A percentile compares a stretch with the other conserved stretches of the same genome.
Conservation (phyloP, 108 stramenopile genomes). For the Cyclotella sp. region DNA sequence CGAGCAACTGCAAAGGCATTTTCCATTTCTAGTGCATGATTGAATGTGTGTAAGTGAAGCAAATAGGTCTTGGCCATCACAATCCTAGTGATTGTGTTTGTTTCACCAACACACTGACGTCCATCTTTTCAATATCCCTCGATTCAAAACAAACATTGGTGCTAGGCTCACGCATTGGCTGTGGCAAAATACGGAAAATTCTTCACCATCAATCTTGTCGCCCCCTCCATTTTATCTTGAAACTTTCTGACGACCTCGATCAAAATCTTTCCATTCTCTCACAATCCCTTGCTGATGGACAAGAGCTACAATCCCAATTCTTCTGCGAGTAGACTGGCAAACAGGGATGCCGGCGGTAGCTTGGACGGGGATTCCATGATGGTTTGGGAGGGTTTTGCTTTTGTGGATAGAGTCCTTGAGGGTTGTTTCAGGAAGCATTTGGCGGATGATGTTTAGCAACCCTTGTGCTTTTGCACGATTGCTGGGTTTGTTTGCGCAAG, state of each 20-base stretch:
- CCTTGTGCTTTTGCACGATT: neutral
- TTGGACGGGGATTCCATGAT: constrained; percentile 4
- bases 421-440: constrained; percentile 3
- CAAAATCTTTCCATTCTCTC: constrained; percentile 44
- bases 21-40: too few species aligned
- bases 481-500: neutral
- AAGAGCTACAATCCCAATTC: constrained; percentile 30
- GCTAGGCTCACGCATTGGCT: constrained; percentile 18
- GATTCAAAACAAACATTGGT: too few species aligned
- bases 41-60: too few species aligned
- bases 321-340: constrained; percentile 31
- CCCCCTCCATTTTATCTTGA: constrained; percentile 21
- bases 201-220: constrained; percentile 4
- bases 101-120: too few species aligned
- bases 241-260: constrained; percentile 29
- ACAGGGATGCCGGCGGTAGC: constrained; percentile 14
- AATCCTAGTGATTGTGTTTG: too few species aligned
- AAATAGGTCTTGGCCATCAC: too few species aligned
- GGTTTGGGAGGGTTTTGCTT: neutral
- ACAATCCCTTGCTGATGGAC: too few species aligned
- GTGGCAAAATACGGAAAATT: constrained; percentile 25
- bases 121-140: too few species aligned
- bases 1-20: too few species aligned
- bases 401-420: neutral
- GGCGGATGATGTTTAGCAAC: neutral